Conservation (phyloP, 352 stramenopile species). For the Globisporangium sylvaticum region DNA sequence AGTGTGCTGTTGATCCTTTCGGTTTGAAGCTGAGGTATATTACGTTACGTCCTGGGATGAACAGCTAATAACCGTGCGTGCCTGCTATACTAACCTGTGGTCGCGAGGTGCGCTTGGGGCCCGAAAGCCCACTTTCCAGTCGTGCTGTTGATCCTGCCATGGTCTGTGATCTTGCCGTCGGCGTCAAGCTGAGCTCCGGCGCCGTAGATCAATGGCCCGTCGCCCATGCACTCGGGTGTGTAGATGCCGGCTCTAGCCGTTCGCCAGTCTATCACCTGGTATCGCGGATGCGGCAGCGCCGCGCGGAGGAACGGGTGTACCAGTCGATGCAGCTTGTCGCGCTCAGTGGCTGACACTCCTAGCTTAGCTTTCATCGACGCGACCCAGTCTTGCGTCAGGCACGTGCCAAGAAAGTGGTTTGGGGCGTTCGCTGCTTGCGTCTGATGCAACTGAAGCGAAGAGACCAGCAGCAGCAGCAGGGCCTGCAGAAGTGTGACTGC, state of each 20-base stretch:
- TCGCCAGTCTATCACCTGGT: constrained; percentile 24
- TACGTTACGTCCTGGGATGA: neutral
- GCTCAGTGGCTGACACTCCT: neutral
- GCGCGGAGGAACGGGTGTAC: constrained; percentile 26
- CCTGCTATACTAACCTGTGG: neutral
- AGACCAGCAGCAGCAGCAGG: neutral
- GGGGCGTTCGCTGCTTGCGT: constrained; percentile 6
- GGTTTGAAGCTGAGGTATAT: neutral
- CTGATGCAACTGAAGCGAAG: neutral
- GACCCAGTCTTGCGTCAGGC: constrained; percentile 31
- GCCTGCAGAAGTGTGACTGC: too few species aligned
- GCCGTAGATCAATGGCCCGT: constrained; percentile 17
- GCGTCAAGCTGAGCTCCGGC: constrained; percentile 17
- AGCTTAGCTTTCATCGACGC: constrained; percentile 11
- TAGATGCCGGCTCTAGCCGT: constrained; percentile 7
- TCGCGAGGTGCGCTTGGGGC: too few species aligned
- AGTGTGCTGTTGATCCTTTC: constrained; percentile 22
- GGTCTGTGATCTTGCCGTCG: constrained; percentile 15
- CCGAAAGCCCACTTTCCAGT: too few species aligned
- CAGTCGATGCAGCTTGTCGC: constrained; percentile 10
- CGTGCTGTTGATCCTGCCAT: too few species aligned
- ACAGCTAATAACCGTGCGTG: neutral
- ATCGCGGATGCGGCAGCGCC: constrained; percentile 18
- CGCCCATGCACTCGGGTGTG: constrained; percentile 13
- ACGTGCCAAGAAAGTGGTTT: constrained; percentile 33